Conservation (phyloP, 1,284 basidiomycete genomes). For the Schizophyllum commune region DNA sequence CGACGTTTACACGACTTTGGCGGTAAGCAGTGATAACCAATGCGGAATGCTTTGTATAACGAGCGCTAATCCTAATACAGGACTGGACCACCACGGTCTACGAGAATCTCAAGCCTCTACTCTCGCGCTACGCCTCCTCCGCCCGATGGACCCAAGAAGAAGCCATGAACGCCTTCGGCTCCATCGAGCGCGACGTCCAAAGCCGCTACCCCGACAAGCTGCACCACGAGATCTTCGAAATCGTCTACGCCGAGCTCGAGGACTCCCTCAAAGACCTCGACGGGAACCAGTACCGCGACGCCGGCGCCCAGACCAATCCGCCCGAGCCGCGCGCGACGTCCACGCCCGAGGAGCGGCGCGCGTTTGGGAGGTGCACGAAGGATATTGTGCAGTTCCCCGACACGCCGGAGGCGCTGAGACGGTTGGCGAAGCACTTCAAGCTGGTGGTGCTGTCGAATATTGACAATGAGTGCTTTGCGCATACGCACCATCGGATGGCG, state of each 20-base stretch:
- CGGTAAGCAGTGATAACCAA: constrained; percentile 27
- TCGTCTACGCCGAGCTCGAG: constrained; percentile 40
- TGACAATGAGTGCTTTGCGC: constrained; percentile 53
- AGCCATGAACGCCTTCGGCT: constrained; percentile 42
- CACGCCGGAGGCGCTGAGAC: constrained; percentile 48
- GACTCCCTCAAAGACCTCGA: constrained; percentile 23
- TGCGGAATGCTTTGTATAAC: background rate
- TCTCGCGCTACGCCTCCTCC: constrained; percentile 33
- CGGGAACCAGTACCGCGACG: background rate
- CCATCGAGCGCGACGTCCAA: constrained; percentile 52
- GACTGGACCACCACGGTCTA: constrained; percentile 70
- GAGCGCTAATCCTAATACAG: no score
- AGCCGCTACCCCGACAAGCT: constrained; percentile 47
- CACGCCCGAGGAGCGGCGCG: constrained; percentile 21
- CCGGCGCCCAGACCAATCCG: constrained; percentile 8
- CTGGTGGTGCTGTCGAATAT: constrained; percentile 71
- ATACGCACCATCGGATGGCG: constrained; percentile 52
- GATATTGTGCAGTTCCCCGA: constrained; percentile 63
- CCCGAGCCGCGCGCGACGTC: constrained; percentile 10
- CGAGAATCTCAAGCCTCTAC: constrained; percentile 42
- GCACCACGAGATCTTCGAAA: constrained; percentile 53
- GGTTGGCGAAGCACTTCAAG: constrained; percentile 53
- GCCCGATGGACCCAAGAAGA: constrained; percentile 43
- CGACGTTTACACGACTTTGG: constrained; percentile 67
- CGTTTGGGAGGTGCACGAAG: constrained; percentile 52